Conservation (phyloP, 768 basidiomycete genomes). For the Candolleomyces aberdarensis region DNA sequence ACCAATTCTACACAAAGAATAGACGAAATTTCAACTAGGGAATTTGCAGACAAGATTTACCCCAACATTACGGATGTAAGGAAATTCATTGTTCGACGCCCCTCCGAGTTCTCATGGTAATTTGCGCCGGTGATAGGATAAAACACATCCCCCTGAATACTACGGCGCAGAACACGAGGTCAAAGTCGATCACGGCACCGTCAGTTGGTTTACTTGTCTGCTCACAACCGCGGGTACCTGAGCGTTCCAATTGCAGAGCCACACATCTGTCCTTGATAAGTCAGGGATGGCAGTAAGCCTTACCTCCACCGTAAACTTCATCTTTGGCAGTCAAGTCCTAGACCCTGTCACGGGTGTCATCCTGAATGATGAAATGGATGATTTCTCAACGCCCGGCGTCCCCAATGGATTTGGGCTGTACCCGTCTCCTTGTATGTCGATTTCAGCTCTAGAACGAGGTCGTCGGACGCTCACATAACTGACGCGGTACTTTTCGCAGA, state of each 20-base stretch:
- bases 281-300: constrained; percentile 84
- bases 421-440: constrained; percentile 71
- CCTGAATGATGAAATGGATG: constrained; percentile 94
- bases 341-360: constrained; percentile 87
- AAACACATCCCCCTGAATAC: constrained; percentile 77
- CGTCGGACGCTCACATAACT: neutral
- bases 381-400: constrained; percentile 85
- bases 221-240: neutral
- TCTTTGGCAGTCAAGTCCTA: constrained; percentile 87
- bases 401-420: constrained; percentile 81
- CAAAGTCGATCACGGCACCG: constrained; percentile 83
- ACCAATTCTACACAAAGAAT: constrained; percentile 55
- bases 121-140: constrained; percentile 46
- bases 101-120: neutral
- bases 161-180: constrained; percentile 83
- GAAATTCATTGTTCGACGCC: neutral
- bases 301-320: constrained; percentile 85
- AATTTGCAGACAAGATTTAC: constrained; percentile 58
- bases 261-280: constrained; percentile 78
- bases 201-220: constrained; percentile 29
- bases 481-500: constrained; percentile 36
- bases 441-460: neutral
- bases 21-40: constrained; percentile 62
- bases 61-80: constrained; percentile 79
- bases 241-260: constrained; percentile 54